These are phyloP conservation scores for Microdochium trichocladiopsis DNA, from an alignment of 2,329 filamentous ascomycete genomes.

Conservation along the genomic window DNA sequence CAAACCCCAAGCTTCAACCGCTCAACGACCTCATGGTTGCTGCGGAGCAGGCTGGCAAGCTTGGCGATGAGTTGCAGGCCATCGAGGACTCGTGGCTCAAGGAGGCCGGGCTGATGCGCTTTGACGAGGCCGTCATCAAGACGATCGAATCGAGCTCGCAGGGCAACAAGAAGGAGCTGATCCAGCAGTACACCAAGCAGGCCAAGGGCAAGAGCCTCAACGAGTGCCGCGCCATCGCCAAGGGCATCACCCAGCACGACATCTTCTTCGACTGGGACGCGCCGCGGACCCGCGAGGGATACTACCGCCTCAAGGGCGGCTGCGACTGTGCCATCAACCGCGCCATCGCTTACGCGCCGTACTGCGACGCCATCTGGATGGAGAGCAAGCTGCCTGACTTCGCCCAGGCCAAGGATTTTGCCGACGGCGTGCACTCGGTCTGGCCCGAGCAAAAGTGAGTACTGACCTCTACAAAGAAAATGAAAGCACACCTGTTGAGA, in stretches of 20 bases:
- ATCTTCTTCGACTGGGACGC: slow-evolving; percentile 93
- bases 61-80: slow-evolving; percentile 71
- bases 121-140: slow-evolving; percentile 82
- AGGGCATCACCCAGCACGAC: slow-evolving; percentile 68
- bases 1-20: slow-evolving; percentile 76
- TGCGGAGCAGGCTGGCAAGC: slow-evolving; percentile 77
- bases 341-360: slow-evolving; percentile 85
- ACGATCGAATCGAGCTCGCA: slow-evolving; percentile 65
- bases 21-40: slow-evolving; percentile 87
- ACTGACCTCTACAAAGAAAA: not conserved
- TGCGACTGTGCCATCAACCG: slow-evolving; percentile 88
- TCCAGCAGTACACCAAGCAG: slow-evolving; percentile 58
- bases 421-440: slow-evolving; percentile 84
- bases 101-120: slow-evolving; percentile 76
- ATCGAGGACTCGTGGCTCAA: slow-evolving; percentile 86
- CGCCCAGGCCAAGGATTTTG: slow-evolving; percentile 86
- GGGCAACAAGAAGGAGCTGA: slow-evolving; percentile 57
- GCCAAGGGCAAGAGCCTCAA: slow-evolving; percentile 78
- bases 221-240: slow-evolving; percentile 76
- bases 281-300: slow-evolving; percentile 89
- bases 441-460: slow-evolving; percentile 94
- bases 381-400: slow-evolving; percentile 95
- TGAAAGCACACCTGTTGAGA: not conserved
- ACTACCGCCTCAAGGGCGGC: slow-evolving; percentile 87
- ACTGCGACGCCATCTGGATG: slow-evolving; percentile 98